Evolutionary conservation across 352 stramenopile genomes (phyloP).

Genomic region (Globisporangium yorkense): DNA sequence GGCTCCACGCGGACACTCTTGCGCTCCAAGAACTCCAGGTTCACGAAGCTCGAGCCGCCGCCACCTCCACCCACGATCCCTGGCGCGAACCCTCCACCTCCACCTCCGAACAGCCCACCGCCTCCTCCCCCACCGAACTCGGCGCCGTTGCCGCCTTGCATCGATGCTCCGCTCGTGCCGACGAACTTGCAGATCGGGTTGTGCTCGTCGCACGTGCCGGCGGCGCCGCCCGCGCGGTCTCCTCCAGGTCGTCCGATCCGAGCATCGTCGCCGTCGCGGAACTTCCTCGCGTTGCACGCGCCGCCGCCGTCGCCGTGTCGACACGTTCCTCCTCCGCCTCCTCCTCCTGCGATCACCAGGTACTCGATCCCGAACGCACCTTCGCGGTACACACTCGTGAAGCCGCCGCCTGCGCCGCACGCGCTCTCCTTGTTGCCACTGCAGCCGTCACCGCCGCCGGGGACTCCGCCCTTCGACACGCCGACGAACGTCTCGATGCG

Average conservation of each 20-base stretch:
- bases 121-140: conserved; percentile 70
- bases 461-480: conserved; percentile 30
- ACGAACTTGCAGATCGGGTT: conserved; percentile 66
- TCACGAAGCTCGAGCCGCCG: conserved; percentile 62
- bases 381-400: conserved; percentile 64
- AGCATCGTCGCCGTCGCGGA: conserved; percentile 35
- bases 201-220: conserved; percentile 46
- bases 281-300: conserved; percentile 13
- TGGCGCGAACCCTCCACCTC: conserved; percentile 59
- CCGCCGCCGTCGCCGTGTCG: conserved; percentile 48
- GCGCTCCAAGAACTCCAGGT: conserved; percentile 25
- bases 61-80: conserved; percentile 65
- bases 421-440: conserved; percentile 66
- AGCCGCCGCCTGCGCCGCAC: conserved; percentile 60
- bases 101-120: conserved; percentile 57
- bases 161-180: conserved; percentile 33
- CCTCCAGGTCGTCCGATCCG: conserved; percentile 45
- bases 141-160: conserved; percentile 60
- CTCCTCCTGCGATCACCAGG: conserved; percentile 55
- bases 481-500: conserved; percentile 41
- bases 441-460: conserved; percentile 52
- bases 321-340: conserved; percentile 64
- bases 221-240: conserved; percentile 28
- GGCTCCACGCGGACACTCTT: conserved; percentile 42
- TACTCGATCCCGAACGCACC: conserved; percentile 62